Evolutionary conservation across 257 asterid genomes (phyloP).

Genomic region (Plantago ovata): DNA sequence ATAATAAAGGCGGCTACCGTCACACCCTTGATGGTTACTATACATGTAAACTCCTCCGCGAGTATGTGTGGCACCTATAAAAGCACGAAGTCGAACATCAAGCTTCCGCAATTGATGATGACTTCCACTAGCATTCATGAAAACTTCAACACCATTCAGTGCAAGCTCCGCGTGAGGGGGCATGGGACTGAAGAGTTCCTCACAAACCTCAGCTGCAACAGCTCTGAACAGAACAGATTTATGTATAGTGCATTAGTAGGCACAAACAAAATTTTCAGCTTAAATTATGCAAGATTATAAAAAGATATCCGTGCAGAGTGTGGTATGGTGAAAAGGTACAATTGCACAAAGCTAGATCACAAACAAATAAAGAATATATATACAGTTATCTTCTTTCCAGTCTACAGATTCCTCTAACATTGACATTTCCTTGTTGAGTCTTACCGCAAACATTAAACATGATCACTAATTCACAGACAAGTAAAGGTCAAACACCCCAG

Average conservation of each 20-base stretch:
- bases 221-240: conserved; percentile 37
- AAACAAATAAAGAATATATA: not conserved
- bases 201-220: conserved; percentile 82
- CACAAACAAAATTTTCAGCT: not conserved
- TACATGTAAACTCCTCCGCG: conserved; percentile 88
- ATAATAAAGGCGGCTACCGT: conserved; percentile 69
- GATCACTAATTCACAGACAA: no score
- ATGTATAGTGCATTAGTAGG: not conserved
- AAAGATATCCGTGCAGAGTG: not conserved
- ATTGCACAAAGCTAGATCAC: not conserved
- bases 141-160: conserved; percentile 79
- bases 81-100: conserved; percentile 55
- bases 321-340: no score
- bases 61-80: conserved; percentile 60
- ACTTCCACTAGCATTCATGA: conserved; percentile 88
- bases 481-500: no score
- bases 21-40: conserved; percentile 80
- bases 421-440: no score
- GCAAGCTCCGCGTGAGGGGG: conserved; percentile 78
- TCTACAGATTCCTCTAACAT: no score
- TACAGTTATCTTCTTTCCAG: no score
- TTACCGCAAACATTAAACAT: no score
- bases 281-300: not conserved
- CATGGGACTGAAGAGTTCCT: conserved; percentile 57
- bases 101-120: conserved; percentile 58